Evolutionary conservation across 306 rosid genomes (phyloP).

Genomic region (Geum urbanum): DNA sequence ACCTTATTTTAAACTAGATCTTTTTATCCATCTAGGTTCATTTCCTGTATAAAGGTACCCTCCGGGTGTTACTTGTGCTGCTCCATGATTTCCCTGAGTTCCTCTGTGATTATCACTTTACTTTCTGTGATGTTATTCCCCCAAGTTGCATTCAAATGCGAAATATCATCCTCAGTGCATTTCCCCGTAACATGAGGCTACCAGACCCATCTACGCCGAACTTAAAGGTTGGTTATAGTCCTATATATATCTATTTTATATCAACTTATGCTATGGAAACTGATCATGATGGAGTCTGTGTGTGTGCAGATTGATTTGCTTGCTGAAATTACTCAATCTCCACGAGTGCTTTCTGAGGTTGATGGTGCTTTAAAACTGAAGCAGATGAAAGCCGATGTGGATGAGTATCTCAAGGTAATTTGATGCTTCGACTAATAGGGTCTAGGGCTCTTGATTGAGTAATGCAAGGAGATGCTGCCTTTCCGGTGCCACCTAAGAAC

Average conservation of each 20-base stretch:
- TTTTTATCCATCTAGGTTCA: constrained; percentile 51
- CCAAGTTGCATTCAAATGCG: constrained; percentile 99
- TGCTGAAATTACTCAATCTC: constrained; percentile 80
- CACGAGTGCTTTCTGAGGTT: constrained; percentile 89
- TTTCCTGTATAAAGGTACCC: constrained; percentile 87
- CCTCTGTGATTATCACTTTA: constrained; percentile 91
- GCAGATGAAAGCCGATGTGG: constrained; percentile 89
- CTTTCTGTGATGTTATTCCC: constrained; percentile 94
- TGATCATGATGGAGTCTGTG: constrained; percentile 6
- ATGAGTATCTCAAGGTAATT: constrained; percentile 80
- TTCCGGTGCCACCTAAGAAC: neutral
- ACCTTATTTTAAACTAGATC: too few relatives aligned
- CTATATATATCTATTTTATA: neutral
- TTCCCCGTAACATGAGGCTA: constrained; percentile 96
- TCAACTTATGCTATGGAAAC: neutral
- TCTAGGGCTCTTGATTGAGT: too few relatives aligned
- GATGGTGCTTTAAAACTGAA: constrained; percentile 77
- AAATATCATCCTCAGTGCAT: constrained; percentile 92
- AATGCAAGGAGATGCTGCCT: neutral
- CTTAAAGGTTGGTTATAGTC: constrained; percentile 54
- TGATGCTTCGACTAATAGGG: too few relatives aligned
- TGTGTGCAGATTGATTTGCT: constrained; percentile 84
- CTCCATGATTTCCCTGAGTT: constrained; percentile 98
- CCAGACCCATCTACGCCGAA: constrained; percentile 96
- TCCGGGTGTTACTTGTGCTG: constrained; percentile 89